These are phyloP conservation scores for Fusarium setosum DNA, from an alignment of 2,329 filamentous ascomycete species.

Conservation along the genomic window DNA sequence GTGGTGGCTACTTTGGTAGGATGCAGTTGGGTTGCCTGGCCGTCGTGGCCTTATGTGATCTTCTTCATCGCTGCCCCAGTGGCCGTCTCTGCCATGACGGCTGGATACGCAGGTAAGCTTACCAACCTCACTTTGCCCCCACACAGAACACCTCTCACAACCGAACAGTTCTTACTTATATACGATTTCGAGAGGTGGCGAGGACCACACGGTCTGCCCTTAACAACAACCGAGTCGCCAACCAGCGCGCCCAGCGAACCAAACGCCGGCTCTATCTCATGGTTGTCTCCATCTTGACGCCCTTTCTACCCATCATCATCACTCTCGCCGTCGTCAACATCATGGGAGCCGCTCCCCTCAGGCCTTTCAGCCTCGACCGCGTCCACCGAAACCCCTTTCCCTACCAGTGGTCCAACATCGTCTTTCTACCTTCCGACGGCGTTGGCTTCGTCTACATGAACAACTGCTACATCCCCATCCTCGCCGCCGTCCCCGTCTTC, in stretches of 20 bases:
- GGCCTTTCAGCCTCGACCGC: conserved; percentile 54
- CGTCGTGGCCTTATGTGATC: conserved; percentile 60
- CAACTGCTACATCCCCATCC: conserved; percentile 60
- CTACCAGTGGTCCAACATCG: conserved; percentile 59
- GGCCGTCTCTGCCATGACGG: conserved; percentile 55
- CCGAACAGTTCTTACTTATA: conserved; percentile 57
- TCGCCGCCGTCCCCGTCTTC: conserved; percentile 61
- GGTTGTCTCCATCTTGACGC: conserved; percentile 61
- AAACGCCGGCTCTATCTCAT: conserved; percentile 67
- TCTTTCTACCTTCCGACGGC: conserved; percentile 56
- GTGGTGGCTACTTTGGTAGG: conserved; percentile 61
- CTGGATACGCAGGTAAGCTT: conserved; percentile 63
- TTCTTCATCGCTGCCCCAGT: conserved; percentile 61
- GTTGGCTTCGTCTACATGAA: conserved; percentile 56
- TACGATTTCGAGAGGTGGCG: conserved; percentile 60
- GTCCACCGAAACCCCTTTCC: conserved; percentile 54
- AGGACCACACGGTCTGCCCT: conserved; percentile 54
- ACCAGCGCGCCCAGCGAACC: conserved; percentile 58
- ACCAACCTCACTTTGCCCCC: conserved; percentile 14
- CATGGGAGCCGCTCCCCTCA: conserved; percentile 37
- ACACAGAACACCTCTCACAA: neutral
- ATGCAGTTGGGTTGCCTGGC: conserved; percentile 57
- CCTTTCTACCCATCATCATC: conserved; percentile 62
- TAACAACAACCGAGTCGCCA: conserved; percentile 52
- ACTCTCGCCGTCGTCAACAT: conserved; percentile 57